Conservation (phyloP, 2,329 filamentous ascomycete genomes). For the Fonsecaea monophora region DNA sequence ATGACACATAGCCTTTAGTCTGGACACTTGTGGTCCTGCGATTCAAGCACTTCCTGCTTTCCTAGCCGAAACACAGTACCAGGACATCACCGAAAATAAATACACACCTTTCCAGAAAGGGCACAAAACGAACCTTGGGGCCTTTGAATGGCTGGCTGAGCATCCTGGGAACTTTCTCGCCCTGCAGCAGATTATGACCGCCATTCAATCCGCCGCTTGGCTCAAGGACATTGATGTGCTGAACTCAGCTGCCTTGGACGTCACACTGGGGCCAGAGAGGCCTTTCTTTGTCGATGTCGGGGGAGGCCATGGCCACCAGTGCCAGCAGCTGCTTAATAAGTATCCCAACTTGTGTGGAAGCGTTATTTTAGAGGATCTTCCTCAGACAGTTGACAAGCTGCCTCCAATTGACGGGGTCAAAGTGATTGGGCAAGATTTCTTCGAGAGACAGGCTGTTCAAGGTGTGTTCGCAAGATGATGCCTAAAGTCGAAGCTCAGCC, state of each 20-base stretch:
- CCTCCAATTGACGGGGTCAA: conserved; percentile 37
- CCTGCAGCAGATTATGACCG: conserved; percentile 29
- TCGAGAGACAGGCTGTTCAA: conserved; percentile 42
- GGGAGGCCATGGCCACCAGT: conserved; percentile 38
- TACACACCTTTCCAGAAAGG: conserved; percentile 45
- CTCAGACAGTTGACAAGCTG: conserved; percentile 43
- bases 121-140: conserved; percentile 41
- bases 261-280: conserved; percentile 9
- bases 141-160: conserved; percentile 43
- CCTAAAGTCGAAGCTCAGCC: not conserved
- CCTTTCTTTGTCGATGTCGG: conserved; percentile 40
- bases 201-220: conserved; percentile 27
- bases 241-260: conserved; percentile 12
- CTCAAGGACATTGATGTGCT: conserved; percentile 19
- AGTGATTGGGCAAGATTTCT: conserved; percentile 44
- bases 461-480: conserved; percentile 31
- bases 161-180: conserved; percentile 39
- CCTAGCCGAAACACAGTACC: conserved; percentile 43
- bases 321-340: conserved; percentile 27
- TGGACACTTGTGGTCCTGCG: conserved; percentile 32
- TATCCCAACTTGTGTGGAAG: conserved; percentile 31
- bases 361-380: conserved; percentile 50
- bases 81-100: conserved; percentile 40
- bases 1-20: conserved; percentile 15
- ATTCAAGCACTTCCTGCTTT: conserved; percentile 42